These are phyloP conservation scores for Saccharomycopsis microspora DNA, from an alignment of 805 yeast species.

Conservation along the genomic window DNA sequence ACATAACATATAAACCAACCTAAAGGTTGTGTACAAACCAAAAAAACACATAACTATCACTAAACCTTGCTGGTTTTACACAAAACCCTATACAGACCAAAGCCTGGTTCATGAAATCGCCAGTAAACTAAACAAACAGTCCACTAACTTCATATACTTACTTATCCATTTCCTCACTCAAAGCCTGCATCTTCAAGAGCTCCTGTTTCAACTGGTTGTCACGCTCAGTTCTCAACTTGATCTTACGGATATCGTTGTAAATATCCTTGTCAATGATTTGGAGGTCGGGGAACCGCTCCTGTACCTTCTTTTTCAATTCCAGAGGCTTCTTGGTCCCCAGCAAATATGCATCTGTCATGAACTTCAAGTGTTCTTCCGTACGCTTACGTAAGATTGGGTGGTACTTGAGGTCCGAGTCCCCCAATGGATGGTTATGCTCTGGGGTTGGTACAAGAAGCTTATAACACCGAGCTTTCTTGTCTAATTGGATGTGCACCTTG, in stretches of 20 bases:
- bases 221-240: slow-evolving; percentile 2
- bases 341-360: slow-evolving; percentile 7
- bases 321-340: slow-evolving; percentile 12
- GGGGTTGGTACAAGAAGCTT: slow-evolving; percentile 11
- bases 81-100: too few relatives aligned
- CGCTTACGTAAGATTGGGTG: slow-evolving; percentile 16
- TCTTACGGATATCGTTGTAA: slow-evolving; percentile 16
- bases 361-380: slow-evolving; percentile 13
- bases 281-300: slow-evolving; percentile 14
- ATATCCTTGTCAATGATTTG: slow-evolving; percentile 16
- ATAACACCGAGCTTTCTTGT: slow-evolving; percentile 8
- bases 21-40: background rate
- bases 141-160: too few relatives aligned
- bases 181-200: too few relatives aligned
- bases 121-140: too few relatives aligned
- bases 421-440: slow-evolving; percentile 13
- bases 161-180: too few relatives aligned
- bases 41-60: background rate
- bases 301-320: slow-evolving; percentile 7
- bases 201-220: background rate
- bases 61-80: too few relatives aligned
- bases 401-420: slow-evolving; percentile 6
- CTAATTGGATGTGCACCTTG: slow-evolving; percentile 13
- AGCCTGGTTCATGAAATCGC: too few relatives aligned
- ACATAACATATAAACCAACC: background rate